phyloP scores from a whole-genome alignment of 2,329 filamentous ascomycete species.

The Claviceps pazoutovae region DNA sequence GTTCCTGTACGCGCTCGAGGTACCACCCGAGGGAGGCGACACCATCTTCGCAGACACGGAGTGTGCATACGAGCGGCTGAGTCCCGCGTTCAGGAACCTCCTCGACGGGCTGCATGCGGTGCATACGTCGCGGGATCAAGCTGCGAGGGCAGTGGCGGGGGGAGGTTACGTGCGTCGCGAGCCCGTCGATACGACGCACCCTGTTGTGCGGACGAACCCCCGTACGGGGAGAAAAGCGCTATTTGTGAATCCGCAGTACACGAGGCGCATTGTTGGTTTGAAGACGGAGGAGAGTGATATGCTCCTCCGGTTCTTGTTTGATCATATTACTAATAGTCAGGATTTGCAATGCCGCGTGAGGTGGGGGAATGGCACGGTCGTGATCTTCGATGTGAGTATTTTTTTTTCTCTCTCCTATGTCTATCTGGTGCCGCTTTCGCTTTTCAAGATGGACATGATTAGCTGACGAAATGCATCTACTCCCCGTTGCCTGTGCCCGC shows the following conservation, averaged over 20 bases:
- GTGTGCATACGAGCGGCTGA: slow-evolving; percentile 33
- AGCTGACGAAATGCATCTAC: no score
- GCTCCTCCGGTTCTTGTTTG: slow-evolving; percentile 52
- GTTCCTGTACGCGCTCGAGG: slow-evolving; percentile 67
- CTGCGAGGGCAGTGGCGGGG: slow-evolving; percentile 15
- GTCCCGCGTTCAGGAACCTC: slow-evolving; percentile 48
- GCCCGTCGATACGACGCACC: slow-evolving; percentile 49
- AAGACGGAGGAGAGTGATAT: slow-evolving; percentile 56
- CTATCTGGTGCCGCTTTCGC: background rate
- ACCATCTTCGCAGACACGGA: slow-evolving; percentile 12
- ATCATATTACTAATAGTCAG: slow-evolving; percentile 49
- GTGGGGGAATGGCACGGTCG: slow-evolving; percentile 47
- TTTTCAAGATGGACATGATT: background rate
- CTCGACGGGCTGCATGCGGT: slow-evolving; percentile 52
- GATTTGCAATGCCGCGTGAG: slow-evolving; percentile 51
- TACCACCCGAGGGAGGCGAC: slow-evolving; percentile 44
- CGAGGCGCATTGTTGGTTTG: slow-evolving; percentile 45
- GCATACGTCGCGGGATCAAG: slow-evolving; percentile 47
- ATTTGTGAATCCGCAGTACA: slow-evolving; percentile 47
- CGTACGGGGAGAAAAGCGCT: slow-evolving; percentile 54
- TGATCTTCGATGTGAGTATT: slow-evolving; percentile 29
- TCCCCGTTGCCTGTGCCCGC: no score
- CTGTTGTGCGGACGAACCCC: slow-evolving; percentile 21
- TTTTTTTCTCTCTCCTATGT: background rate
- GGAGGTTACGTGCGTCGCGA: slow-evolving; percentile 47